These are phyloP conservation scores for Ogataea degrootiae DNA, from an alignment of 805 yeast genomes.

Conservation along the genomic window DNA sequence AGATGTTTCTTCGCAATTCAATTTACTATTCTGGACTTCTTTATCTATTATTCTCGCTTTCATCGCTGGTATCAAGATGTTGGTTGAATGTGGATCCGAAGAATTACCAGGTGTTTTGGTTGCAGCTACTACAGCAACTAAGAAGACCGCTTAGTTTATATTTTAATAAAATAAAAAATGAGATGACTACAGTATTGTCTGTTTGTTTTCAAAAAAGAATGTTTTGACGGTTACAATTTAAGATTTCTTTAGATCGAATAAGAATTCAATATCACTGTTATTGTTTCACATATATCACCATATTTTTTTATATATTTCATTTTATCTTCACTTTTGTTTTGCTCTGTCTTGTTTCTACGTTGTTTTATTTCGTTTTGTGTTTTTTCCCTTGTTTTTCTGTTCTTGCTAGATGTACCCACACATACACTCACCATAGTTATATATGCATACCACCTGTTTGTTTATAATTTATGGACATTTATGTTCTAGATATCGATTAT, in stretches of 20 bases:
- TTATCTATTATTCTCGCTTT: slow-evolving; percentile 42
- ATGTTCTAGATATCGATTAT: too few species aligned
- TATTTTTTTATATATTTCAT: too few species aligned
- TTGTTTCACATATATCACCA: too few species aligned
- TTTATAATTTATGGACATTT: too few species aligned
- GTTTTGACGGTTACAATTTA: neutral
- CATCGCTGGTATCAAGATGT: slow-evolving; percentile 47
- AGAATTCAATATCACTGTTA: too few species aligned
- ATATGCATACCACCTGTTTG: too few species aligned
- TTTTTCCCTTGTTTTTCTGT: too few species aligned
- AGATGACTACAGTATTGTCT: neutral
- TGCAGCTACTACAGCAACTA: slow-evolving; percentile 48
- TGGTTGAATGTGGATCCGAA: slow-evolving; percentile 51
- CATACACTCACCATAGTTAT: too few species aligned
- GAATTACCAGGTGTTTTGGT: slow-evolving; percentile 66
- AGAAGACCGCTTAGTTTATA: slow-evolving; percentile 25
- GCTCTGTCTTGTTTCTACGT: too few species aligned
- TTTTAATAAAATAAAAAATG: neutral
- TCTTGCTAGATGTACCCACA: too few species aligned
- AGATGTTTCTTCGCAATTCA: slow-evolving; percentile 62
- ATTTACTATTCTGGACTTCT: slow-evolving; percentile 65
- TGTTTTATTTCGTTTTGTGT: too few species aligned
- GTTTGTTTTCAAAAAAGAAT: neutral
- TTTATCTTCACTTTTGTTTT: too few species aligned
- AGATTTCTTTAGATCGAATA: neutral